Evolutionary conservation across 2,329 filamentous ascomycete genomes (phyloP), one percentile per base, ranked within the genome.

Genomic region (Hypoxylon sp.): DNA sequence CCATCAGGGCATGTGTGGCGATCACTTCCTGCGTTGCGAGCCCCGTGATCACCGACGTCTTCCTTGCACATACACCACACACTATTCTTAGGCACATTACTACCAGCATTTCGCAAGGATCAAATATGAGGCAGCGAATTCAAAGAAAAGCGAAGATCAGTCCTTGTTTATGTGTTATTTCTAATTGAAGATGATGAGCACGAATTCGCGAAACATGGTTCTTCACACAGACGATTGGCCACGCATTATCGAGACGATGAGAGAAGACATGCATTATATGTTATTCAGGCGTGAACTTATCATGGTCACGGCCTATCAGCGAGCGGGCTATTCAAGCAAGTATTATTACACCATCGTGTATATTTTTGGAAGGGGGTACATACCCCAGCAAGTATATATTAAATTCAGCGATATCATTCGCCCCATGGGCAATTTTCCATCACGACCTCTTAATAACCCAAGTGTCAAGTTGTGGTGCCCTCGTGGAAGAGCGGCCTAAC

Each of bases 351-450:
- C 47, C 37, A 45, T 39, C 41, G 45, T 70, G 67, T 68, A 68
- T 60, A 65, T 59, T 63, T 60, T 45, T 34, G 3, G 29, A 16
- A 48, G 27, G n/a, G 46, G 61, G 52, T 61, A 55, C 56, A 60
- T 61, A 53, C 48, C 43, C 43, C 59, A 39, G 54, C 50, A 45
- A 43, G 61, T 65, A 68, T 47, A 70, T 70, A 70, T 52, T 48
- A 84, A 66, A 60, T 48, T 32, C 30, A 65, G 34, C 61, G 29
- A 56, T 50, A 50, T 14, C n/a, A 47, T 59, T 30, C 21, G 47
- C 30, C 53, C 12, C 14, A 12, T 29, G 8, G 8, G 6, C 25
- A 27, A 14, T 12, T 47, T 11, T n/a, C 16, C 7, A 19, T 19
- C n/a, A 3, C 2, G 8, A 1, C 12, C 23, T 47, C 27, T 27